Base-by-base conservation (phyloP, 2,329 filamentous ascomycete species). In the Arachnopeziza araneosa region DNA sequence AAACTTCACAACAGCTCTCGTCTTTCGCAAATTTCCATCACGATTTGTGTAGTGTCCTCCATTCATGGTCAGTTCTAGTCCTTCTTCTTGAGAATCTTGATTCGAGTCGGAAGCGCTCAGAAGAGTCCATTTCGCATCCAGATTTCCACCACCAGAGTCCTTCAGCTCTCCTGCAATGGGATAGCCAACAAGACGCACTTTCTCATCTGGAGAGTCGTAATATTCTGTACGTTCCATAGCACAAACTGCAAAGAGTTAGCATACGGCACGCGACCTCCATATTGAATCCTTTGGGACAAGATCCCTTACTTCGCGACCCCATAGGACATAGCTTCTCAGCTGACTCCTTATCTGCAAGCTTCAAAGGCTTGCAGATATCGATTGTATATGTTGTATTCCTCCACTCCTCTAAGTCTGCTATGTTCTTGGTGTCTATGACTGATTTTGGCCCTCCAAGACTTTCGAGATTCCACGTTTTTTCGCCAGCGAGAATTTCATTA, bases 1-100 rank as follows among this genome's bases (percentile, higher is more conserved):
- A 67, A 98, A 92, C 69, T 96, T 90, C 57, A 98, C 83, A 10
- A 96, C 82, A 2, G 92, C 90, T 69, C 85, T 86, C 73, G 96
- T 89, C 61, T 83, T 78, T 26, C 76, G 76, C 58, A 80, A 78
- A 54, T 80, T 77, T 21, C 26, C 26, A 57, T 80, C 79, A n/a
- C 80, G 80, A 53, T 77, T 74, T 14, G 81, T 83, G 63, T 81
- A 78, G 52, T 76, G 79, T 17, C 84, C 83, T n/a, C 86, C 85
- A 60, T 80, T 78, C 55, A 96, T 73, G 62, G 87, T 84, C 1
- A 95, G 73, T 19, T 85, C 81, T 12, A 96, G 69, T 1, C 93
- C 93, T 67, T 95, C 89, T 1, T 82, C 76, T 65, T 86, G 80
- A n/a, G n/a, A n/a, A n/a, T n/a, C n/a, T n/a, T n/a, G n/a, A n/a